phyloP scores from a whole-genome alignment of 345 rosid species.

The Populus pruinosa region DNA sequence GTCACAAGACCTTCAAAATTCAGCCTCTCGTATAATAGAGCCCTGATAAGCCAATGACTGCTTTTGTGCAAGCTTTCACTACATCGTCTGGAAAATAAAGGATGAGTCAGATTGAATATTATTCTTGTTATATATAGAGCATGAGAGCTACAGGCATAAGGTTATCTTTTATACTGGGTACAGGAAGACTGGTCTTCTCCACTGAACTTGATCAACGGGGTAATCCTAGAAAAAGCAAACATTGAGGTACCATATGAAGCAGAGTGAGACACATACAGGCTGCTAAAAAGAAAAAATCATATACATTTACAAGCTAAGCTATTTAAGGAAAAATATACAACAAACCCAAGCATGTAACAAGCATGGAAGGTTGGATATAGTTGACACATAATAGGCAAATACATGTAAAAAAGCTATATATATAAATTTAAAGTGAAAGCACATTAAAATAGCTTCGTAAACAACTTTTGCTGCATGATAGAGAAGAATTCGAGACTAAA shows the following conservation, averaged over 20 bases:
- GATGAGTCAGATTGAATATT: neutral
- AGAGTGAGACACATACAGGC: too few relatives aligned
- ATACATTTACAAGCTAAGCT: too few relatives aligned
- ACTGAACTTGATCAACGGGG: too few relatives aligned
- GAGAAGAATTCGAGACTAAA: neutral
- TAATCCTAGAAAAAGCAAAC: too few relatives aligned
- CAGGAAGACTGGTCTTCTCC: neutral
- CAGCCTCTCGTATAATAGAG: neutral
- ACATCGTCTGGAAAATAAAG: neutral
- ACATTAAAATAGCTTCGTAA: neutral
- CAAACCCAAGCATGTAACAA: too few relatives aligned
- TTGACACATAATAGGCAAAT: neutral
- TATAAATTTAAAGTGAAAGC: neutral
- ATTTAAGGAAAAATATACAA: too few relatives aligned
- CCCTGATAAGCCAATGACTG: neutral
- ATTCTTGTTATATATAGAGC: neutral
- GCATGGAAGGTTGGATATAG: neutral
- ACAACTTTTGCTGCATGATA: neutral
- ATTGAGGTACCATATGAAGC: too few relatives aligned
- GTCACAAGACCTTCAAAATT: neutral
- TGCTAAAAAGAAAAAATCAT: too few relatives aligned
- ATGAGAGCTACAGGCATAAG: neutral
- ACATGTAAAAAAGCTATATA: neutral
- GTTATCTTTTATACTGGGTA: neutral
- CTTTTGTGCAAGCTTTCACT: neutral